Evolutionary conservation across 306 rosid genomes (phyloP).

Genomic region (Trichosanthes cucumerina): DNA sequence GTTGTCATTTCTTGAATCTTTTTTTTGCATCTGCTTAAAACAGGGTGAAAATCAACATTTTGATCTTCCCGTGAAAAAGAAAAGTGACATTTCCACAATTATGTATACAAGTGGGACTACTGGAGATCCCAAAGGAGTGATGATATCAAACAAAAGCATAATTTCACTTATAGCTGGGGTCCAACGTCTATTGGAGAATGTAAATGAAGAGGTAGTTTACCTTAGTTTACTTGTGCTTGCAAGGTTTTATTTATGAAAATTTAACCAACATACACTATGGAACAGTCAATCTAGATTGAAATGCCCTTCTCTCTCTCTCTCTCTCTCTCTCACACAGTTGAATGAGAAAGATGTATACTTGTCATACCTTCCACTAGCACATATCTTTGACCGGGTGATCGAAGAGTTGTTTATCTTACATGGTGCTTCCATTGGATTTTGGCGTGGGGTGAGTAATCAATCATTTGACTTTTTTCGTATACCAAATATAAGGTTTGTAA

Average conservation of each 20-base stretch:
- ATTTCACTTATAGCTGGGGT: conserved; percentile 75
- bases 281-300: background rate
- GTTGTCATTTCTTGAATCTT: background rate
- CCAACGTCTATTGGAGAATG: conserved; percentile 49
- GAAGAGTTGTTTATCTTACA: conserved; percentile 85
- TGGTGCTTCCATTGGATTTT: conserved; percentile 93
- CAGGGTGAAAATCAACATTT: conserved; percentile 66
- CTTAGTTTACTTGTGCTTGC: background rate
- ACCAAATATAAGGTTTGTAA: conserved; percentile 12
- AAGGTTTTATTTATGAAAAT: background rate
- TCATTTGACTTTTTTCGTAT: conserved; percentile 4
- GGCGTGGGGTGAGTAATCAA: conserved; percentile 82
- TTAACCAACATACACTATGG: background rate
- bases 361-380: conserved; percentile 95
- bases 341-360: conserved; percentile 54
- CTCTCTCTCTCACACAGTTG: conserved; percentile 38
- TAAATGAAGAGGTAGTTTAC: conserved; percentile 59
- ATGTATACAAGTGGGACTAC: conserved; percentile 99
- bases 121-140: conserved; percentile 95
- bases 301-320: background rate
- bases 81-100: conserved; percentile 75
- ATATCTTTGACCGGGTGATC: conserved; percentile 83
- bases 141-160: conserved; percentile 82
- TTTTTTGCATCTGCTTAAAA: background rate
- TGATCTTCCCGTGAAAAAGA: conserved; percentile 75